These are phyloP conservation scores for Fermentozyma sake DNA, from an alignment of 1,139 yeast genomes.

Conservation along the genomic window DNA sequence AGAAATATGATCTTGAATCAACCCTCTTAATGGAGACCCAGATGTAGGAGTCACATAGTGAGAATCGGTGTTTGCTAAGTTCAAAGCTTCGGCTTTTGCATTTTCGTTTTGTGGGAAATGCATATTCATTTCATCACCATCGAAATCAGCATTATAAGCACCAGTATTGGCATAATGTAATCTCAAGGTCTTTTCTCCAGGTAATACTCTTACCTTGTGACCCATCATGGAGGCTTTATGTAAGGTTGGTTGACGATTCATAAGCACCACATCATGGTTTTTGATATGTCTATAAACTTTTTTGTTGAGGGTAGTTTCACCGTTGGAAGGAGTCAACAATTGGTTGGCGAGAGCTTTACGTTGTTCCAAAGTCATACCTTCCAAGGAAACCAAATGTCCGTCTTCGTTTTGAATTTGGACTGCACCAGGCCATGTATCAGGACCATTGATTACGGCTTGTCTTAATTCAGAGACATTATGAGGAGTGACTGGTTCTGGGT, in stretches of 20 bases:
- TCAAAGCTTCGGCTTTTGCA: slow-evolving; percentile 94
- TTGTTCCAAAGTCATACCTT: slow-evolving; percentile 89
- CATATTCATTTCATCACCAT: slow-evolving; percentile 99
- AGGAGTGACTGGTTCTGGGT: slow-evolving; percentile 98
- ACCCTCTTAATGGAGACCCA: slow-evolving; percentile 96
- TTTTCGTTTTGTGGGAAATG: slow-evolving; percentile 99
- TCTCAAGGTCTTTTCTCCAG: slow-evolving; percentile 94
- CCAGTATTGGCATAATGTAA: slow-evolving; percentile 98
- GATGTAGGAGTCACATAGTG: slow-evolving; percentile 98
- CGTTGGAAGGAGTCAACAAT: slow-evolving; percentile 75
- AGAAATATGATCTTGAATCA: slow-evolving; percentile 97
- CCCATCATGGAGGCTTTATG: slow-evolving; percentile 99
- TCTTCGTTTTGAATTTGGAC: slow-evolving; percentile 94
- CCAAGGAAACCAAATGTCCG: slow-evolving; percentile 78
- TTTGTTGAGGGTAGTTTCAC: slow-evolving; percentile 62
- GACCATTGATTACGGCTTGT: slow-evolving; percentile 95
- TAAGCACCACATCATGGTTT: slow-evolving; percentile 90
- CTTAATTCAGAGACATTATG: slow-evolving; percentile 87
- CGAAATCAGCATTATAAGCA: slow-evolving; percentile 98
- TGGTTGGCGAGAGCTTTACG: slow-evolving; percentile 96
- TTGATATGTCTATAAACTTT: slow-evolving; percentile 93
- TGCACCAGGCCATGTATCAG: slow-evolving; percentile 99
- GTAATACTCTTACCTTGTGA: slow-evolving; percentile 92
- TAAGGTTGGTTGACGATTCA: slow-evolving; percentile 99
- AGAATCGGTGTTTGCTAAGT: slow-evolving; percentile 93